These are phyloP conservation scores for Aegilops bicornis DNA, from an alignment of 176 grass and related monocot genomes.

Conservation along the genomic window DNA sequence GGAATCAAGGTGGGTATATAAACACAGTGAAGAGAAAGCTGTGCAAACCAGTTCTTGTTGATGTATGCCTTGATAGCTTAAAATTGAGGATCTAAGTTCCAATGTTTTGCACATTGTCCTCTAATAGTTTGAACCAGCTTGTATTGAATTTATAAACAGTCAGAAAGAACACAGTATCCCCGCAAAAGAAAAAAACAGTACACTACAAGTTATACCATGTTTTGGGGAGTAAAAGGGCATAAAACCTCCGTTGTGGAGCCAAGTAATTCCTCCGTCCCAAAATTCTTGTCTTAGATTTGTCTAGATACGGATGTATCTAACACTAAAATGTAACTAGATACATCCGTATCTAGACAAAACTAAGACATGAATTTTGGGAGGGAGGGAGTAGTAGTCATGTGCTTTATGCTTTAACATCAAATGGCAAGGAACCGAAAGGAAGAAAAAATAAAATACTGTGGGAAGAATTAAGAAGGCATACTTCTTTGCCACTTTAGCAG, in stretches of 20 bases:
- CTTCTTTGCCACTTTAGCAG: conserved; percentile 79
- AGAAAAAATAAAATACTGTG: not conserved
- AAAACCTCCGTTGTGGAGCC: not conserved
- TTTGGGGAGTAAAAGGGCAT: not conserved
- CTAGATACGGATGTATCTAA: too few relatives aligned
- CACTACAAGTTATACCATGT: conserved; percentile 6
- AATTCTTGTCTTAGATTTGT: too few relatives aligned
- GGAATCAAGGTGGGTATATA: not conserved
- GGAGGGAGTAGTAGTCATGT: too few relatives aligned
- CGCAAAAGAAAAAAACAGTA: not conserved
- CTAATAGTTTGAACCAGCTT: not conserved
- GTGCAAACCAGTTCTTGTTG: not conserved
- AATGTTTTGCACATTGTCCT: conserved; percentile 10
- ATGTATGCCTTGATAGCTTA: not conserved
- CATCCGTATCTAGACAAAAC: too few relatives aligned
- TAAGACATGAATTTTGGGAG: too few relatives aligned
- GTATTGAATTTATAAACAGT: not conserved
- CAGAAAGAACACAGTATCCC: not conserved
- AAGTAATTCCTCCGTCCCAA: too few relatives aligned
- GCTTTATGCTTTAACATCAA: conserved; percentile 1
- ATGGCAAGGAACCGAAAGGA: conserved; percentile 7
- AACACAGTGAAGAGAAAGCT: not conserved
- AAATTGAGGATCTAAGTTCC: conserved; percentile 11
- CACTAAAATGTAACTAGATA: too few relatives aligned
- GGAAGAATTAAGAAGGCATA: conserved; percentile 24